These are phyloP conservation scores for Carpinus viminea DNA, from an alignment of 306 rosid species.

Conservation along the genomic window DNA sequence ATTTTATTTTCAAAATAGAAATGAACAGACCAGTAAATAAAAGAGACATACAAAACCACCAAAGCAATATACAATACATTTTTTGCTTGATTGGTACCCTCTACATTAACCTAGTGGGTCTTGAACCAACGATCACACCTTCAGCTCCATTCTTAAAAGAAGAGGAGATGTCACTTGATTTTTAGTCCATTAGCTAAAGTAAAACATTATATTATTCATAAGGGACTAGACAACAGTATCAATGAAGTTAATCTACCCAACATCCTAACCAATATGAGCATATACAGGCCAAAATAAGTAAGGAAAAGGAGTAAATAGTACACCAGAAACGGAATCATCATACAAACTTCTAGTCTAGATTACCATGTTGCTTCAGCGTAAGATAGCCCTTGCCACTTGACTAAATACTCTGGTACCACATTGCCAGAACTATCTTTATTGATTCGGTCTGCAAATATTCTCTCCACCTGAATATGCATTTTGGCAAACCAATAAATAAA, in stretches of 20 bases:
- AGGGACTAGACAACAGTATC: background rate
- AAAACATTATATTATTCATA: background rate
- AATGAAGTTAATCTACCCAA: background rate
- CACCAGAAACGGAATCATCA: conserved; percentile 8
- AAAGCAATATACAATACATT: background rate
- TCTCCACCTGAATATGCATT: conserved; percentile 71
- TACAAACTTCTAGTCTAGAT: conserved; percentile 18
- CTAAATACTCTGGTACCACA: conserved; percentile 87
- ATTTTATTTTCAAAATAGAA: conserved; percentile 16
- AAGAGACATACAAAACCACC: background rate
- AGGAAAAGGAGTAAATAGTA: background rate
- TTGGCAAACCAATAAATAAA: conserved; percentile 24
- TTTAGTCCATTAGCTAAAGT: background rate
- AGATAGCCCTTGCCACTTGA: conserved; percentile 98
- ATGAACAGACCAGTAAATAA: conserved; percentile 3
- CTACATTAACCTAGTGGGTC: background rate
- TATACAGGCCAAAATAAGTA: background rate
- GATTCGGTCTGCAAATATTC: conserved; percentile 87
- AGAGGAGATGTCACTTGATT: background rate
- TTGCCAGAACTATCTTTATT: conserved; percentile 70
- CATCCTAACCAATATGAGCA: background rate
- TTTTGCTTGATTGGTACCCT: background rate
- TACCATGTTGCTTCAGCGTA: conserved; percentile 99
- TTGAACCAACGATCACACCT: background rate
- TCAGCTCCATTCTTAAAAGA: background rate